These are phyloP conservation scores for Phtheirospermum japonicum DNA, from an alignment of 257 asterid genomes.

Conservation along the genomic window DNA sequence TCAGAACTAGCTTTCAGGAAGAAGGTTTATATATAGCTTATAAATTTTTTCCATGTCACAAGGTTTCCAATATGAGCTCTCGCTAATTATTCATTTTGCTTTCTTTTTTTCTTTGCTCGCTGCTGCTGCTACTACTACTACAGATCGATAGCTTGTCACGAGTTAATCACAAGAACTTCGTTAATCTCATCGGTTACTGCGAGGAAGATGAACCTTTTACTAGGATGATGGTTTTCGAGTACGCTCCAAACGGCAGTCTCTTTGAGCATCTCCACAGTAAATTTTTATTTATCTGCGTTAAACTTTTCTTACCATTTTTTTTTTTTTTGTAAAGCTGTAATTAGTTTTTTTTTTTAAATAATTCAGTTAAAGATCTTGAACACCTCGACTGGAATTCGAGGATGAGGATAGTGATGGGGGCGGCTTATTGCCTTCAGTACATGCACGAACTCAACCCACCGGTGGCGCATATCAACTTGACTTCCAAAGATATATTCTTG, in stretches of 20 bases:
- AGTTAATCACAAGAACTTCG: constrained; percentile 88
- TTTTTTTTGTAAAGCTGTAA: background rate
- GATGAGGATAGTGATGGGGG: constrained; percentile 84
- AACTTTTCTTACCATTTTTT: background rate
- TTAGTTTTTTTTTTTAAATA: constrained; percentile 9
- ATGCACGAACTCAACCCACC: constrained; percentile 82
- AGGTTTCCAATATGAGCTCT: background rate
- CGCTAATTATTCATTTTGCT: constrained; percentile 21
- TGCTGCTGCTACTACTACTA: constrained; percentile 5
- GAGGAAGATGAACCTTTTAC: constrained; percentile 87
- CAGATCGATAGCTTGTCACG: constrained; percentile 77
- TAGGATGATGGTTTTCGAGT: constrained; percentile 97
- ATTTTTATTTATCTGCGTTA: background rate
- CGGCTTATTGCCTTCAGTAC: constrained; percentile 72
- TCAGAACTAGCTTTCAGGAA: constrained; percentile 71
- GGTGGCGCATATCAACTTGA: constrained; percentile 47
- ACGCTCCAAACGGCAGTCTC: constrained; percentile 87
- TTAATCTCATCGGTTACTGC: constrained; percentile 87
- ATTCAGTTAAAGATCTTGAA: constrained; percentile 70
- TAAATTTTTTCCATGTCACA: background rate
- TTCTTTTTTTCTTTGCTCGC: too few relatives aligned
- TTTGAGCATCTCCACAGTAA: constrained; percentile 91
- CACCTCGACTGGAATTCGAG: constrained; percentile 87
- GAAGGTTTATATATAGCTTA: constrained; percentile 55
- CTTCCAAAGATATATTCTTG: constrained; percentile 46